Base-by-base conservation (phyloP, 2,329 filamentous ascomycete species). In the Colletotrichum chlorophyti region DNA sequence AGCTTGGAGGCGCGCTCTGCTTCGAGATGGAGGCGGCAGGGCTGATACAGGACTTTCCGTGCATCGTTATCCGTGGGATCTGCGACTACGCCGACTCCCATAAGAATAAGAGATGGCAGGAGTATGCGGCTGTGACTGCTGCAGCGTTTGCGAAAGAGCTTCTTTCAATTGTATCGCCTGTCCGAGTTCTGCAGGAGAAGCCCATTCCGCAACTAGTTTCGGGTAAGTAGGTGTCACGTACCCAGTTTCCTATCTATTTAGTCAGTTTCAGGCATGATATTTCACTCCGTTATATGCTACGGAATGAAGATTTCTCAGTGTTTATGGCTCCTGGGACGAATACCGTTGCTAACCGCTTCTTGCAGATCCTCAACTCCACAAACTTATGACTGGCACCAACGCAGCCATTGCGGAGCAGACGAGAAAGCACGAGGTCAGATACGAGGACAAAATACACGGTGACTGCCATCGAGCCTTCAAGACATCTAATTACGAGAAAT, bases 11-110 rank as follows among this genome's bases (percentile, higher is more conserved):
- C 9, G n/a, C n/a, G n/a, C 67, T 72, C 32, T 71, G 63, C 4
- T 72, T 75, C 49, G 71, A 73, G 47, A 70, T n/a, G n/a, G n/a
- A n/a, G n/a, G n/a, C n/a, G n/a, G 68, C 66, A 12, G 66, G 69
- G 2, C 23, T 71, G 41, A 70, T 66, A 62, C 61, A 66, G 27
- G 34, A 66, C 21, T 70, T 69, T 7, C 65, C 67, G 0, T 70
- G 62, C 19, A 42, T 75, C 2, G 64, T 75, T 3, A 69, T 76
- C 53, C 73, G 73, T 34, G 71, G 72, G 6, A 69, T 72, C 7
- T 70, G 66, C 50, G 70, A 75, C 59, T 76, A 75, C 53, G 66
- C 70, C 1, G 73, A 76, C 54, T 66, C 68, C 24, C 73, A 75
- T 57, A 72, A 74, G 58, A 69, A 64, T 42, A 69, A 71, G 17